These are phyloP conservation scores for Rhinocladiella mackenziei DNA, from an alignment of 2,329 filamentous ascomycete species.

Conservation along the genomic window DNA sequence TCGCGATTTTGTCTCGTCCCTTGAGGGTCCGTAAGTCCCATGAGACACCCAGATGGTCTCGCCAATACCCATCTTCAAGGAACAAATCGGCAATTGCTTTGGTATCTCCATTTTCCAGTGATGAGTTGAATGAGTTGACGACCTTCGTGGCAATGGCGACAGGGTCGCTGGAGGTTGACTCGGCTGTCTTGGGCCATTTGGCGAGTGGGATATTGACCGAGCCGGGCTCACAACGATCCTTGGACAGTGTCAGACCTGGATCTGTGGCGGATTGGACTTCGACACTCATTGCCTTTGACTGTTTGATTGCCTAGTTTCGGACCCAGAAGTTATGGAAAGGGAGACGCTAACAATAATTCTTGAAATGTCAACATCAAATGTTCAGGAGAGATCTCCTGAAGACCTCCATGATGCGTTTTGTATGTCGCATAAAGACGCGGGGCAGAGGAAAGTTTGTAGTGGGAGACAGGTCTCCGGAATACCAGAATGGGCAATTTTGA, in stretches of 20 bases:
- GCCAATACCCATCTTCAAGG: conserved; percentile 52
- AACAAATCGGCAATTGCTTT: conserved; percentile 44
- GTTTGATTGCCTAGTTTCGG: background rate
- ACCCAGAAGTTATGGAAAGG: too few relatives aligned
- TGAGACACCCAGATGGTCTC: conserved; percentile 55
- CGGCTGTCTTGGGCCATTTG: conserved; percentile 40
- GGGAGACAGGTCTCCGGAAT: background rate
- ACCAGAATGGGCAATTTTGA: background rate
- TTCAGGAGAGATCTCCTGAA: too few relatives aligned
- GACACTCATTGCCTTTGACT: conserved; percentile 11
- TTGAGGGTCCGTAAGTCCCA: conserved; percentile 56
- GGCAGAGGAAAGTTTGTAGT: background rate
- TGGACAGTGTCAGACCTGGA: conserved; percentile 34
- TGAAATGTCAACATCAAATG: too few relatives aligned
- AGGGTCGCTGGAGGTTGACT: conserved; percentile 37
- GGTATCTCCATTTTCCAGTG: conserved; percentile 36
- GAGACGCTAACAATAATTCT: too few relatives aligned
- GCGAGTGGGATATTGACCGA: conserved; percentile 51
- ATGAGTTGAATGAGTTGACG: conserved; percentile 40
- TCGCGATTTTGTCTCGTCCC: conserved; percentile 40
- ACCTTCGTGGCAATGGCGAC: conserved; percentile 37
- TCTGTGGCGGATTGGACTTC: conserved; percentile 15
- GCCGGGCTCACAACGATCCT: conserved; percentile 48
- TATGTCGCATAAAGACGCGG: background rate
- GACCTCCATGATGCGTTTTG: background rate